phyloP scores from a whole-genome alignment of 257 asterid genomes.

The Avicennia marina region DNA sequence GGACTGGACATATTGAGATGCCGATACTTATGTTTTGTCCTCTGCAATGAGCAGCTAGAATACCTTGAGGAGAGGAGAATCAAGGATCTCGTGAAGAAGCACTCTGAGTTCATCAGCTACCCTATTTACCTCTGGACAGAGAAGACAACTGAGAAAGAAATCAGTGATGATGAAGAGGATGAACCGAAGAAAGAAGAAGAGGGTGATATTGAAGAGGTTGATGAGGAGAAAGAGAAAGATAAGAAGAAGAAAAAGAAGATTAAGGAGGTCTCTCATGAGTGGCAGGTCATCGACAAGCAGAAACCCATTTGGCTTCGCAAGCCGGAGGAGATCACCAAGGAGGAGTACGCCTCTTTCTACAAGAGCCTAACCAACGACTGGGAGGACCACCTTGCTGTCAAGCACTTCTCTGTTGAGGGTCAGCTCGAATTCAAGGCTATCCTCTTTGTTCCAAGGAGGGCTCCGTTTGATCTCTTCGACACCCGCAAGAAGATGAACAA shows the following conservation, averaged over 20 bases:
- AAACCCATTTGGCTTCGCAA: conserved; percentile 84
- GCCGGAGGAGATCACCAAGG: conserved; percentile 78
- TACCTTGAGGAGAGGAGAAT: conserved; percentile 75
- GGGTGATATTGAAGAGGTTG: conserved; percentile 66
- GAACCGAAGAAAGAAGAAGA: conserved; percentile 70
- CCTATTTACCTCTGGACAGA: conserved; percentile 80
- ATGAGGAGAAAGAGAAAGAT: conserved; percentile 60
- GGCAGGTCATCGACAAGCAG: conserved; percentile 72
- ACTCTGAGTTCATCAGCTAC: conserved; percentile 76
- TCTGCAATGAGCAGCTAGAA: conserved; percentile 66
- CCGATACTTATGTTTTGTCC: no score
- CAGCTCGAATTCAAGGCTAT: conserved; percentile 82
- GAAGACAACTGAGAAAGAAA: conserved; percentile 72
- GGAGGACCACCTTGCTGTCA: conserved; percentile 85
- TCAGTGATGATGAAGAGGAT: conserved; percentile 81
- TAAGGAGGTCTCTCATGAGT: conserved; percentile 73
- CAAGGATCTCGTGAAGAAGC: conserved; percentile 83
- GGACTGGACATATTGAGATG: no score
- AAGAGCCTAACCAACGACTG: conserved; percentile 82
- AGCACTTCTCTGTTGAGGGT: conserved; percentile 83
- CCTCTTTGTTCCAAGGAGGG: conserved; percentile 74
- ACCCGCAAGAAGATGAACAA: conserved; percentile 68
- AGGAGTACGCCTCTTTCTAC: conserved; percentile 74
- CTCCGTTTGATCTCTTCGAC: conserved; percentile 79
- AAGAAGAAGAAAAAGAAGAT: conserved; percentile 77